Base-by-base conservation (phyloP, 1,284 basidiomycete genomes). In the Ganoderma lingzhi region DNA sequence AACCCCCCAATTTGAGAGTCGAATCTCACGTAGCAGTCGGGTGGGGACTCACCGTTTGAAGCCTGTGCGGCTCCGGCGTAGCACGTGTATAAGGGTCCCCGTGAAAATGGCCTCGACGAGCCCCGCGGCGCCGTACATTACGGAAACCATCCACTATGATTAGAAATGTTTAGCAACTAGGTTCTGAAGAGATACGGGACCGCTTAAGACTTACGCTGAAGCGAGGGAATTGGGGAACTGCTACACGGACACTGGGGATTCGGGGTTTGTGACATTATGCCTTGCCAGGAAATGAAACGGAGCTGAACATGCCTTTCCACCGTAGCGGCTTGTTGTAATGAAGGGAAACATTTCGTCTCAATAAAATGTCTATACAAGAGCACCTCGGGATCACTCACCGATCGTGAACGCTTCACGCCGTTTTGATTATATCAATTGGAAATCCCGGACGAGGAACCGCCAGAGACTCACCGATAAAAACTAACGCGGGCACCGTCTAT, bases 11-110 rank as follows among this genome's bases (percentile, higher is more conserved):
- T 3, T 23, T 39, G 9, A 37, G 48, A 15, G 32, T 23, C 23
- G 37, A 4, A 10, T 59, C 5, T n/a, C 2, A 23, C 10, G n/a
- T 0, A 23, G n/a, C 10, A 63, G 19, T 15, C 28, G 14, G 5
- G 30, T 15, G 6, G n/a, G 19, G 6, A 17, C 62, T 39, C 37
- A 55, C 62, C 51, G 48, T 6, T 41, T 55, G 28, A 63, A 63
- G 1, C 62, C 62, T 23, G 62, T 63, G 8, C 62, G 45, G 37
- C 62, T 63, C 6, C 62, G 62, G 8, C 37, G 48, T 15, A 63
- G 19, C 32, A 63, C 35, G 35, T 41, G n/a, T 2, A 63, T 63
- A 2, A 63, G 39, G 62, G 45, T 63, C 10, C 62, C 62, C 4
- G 62, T 55, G n/a, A 63, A 51, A 4, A 63, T 12, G n/a, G n/a